Conservation (phyloP, 768 basidiomycete genomes). For the Chalciporus pseudorubinellus region DNA sequence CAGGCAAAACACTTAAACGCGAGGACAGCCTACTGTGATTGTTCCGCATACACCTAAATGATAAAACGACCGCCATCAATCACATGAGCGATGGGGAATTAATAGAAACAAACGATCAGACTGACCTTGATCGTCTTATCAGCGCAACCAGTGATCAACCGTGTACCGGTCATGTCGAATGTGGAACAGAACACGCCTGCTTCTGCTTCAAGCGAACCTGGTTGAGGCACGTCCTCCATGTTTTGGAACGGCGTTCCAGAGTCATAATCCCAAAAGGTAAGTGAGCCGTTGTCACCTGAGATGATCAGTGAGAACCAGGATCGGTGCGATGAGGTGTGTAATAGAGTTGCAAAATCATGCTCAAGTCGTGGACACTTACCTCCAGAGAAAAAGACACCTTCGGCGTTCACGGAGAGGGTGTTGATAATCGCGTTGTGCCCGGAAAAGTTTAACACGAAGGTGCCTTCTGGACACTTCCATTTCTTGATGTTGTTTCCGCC, state of each 20-base stretch:
- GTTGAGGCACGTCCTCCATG: constrained; percentile 90
- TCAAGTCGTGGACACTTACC: constrained; percentile 46
- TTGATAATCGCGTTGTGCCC: constrained; percentile 99
- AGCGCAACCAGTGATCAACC: constrained; percentile 92
- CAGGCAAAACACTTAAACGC: background rate
- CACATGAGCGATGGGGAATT: background rate
- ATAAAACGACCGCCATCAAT: background rate
- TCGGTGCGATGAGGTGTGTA: background rate
- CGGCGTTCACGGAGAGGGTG: constrained; percentile 87
- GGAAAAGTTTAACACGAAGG: constrained; percentile 93
- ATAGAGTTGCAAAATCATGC: background rate
- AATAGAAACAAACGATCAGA: constrained; percentile 5
- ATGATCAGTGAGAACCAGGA: background rate
- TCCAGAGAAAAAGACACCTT: constrained; percentile 97
- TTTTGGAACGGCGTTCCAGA: constrained; percentile 96
- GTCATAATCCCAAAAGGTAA: constrained; percentile 93
- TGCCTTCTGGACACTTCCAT: constrained; percentile 97
- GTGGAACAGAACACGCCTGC: constrained; percentile 96
- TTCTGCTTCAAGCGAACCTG: constrained; percentile 97
- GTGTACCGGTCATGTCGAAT: constrained; percentile 93
- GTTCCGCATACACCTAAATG: constrained; percentile 66
- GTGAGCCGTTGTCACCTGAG: constrained; percentile 85
- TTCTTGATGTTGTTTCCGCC: constrained; percentile 99
- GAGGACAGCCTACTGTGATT: constrained; percentile 43
- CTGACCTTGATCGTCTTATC: constrained; percentile 98